These are phyloP conservation scores for Prunella vulgaris DNA, from an alignment of 257 asterid genomes.

Conservation along the genomic window DNA sequence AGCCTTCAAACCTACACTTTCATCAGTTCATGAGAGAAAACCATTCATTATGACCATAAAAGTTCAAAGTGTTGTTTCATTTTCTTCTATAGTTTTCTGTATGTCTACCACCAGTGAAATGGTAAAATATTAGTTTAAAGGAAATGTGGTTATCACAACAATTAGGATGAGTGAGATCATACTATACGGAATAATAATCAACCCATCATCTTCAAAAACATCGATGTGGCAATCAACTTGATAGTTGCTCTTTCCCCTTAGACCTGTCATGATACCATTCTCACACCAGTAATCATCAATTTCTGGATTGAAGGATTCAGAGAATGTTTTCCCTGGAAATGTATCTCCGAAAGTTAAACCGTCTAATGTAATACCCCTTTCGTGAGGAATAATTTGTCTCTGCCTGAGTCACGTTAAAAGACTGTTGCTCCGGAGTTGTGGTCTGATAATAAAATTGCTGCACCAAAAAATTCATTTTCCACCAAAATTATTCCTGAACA, in stretches of 20 bases:
- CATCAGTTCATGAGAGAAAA: background rate
- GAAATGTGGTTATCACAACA: background rate
- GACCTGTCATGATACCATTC: constrained; percentile 35
- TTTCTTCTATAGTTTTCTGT: background rate
- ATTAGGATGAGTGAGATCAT: constrained; percentile 29
- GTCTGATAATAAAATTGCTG: constrained; percentile 60
- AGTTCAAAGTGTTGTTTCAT: background rate
- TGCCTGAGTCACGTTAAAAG: constrained; percentile 37
- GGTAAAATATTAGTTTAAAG: background rate
- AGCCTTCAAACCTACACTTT: background rate
- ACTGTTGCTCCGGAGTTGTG: constrained; percentile 48
- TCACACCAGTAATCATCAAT: constrained; percentile 32
- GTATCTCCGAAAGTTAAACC: constrained; percentile 56
- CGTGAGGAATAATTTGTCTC: constrained; percentile 30
- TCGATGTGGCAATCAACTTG: constrained; percentile 53
- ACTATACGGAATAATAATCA: constrained; percentile 69
- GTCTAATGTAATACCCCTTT: constrained; percentile 40
- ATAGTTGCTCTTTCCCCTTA: constrained; percentile 35
- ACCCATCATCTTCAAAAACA: constrained; percentile 71
- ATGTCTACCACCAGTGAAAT: background rate
- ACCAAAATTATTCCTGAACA: constrained; percentile 37
- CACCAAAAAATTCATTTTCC: constrained; percentile 67
- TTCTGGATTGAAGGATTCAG: constrained; percentile 37
- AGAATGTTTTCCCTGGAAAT: constrained; percentile 22
- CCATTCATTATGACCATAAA: background rate